A percentile compares a stretch with the other conserved stretches of the same genome.
Evolutionary conservation across 1,139 yeast species (phyloP).

Genomic region (Suhomyces terraborum): DNA sequence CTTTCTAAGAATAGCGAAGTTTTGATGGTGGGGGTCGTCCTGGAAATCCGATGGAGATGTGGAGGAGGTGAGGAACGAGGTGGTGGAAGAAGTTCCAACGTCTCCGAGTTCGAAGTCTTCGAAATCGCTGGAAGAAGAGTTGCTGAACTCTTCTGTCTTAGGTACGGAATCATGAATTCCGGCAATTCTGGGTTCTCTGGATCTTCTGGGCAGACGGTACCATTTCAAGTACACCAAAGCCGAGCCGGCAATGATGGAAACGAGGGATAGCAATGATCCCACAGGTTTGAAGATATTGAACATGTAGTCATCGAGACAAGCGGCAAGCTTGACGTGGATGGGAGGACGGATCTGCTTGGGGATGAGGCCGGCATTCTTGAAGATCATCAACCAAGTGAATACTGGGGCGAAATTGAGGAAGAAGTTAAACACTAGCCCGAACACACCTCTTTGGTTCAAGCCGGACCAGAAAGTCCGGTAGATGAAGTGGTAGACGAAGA

Average conservation of each 20-base stretch:
- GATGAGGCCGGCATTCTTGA: conserved; percentile 61
- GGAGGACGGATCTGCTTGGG: conserved; percentile 58
- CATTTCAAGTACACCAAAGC: conserved; percentile 19
- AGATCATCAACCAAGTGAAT: conserved; percentile 57
- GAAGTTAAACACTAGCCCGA: conserved; percentile 46
- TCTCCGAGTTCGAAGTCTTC: conserved; percentile 14
- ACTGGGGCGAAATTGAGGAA: conserved; percentile 54
- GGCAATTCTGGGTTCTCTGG: background rate
- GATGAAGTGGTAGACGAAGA: conserved; percentile 23
- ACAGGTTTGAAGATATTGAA: conserved; percentile 23
- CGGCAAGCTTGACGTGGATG: conserved; percentile 53
- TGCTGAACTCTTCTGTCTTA: background rate
- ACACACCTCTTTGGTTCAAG: conserved; percentile 40
- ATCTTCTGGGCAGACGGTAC: conserved; percentile 10
- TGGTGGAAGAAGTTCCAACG: conserved; percentile 1
- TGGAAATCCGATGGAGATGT: conserved; percentile 18
- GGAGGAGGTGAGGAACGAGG: background rate
- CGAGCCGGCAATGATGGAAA: conserved; percentile 15
- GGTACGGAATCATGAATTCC: background rate
- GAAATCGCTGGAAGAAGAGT: conserved; percentile 6
- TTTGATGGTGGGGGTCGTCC: conserved; percentile 13
- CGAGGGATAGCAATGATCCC: conserved; percentile 12
- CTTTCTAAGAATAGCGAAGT: conserved; percentile 11
- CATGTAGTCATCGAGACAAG: conserved; percentile 41
- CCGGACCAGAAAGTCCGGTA: conserved; percentile 31